Evolutionary conservation across 495 filamentous ascomycete genomes (phyloP), one percentile per base, ranked within the genome.

Genomic region (Tuber borchii): DNA sequence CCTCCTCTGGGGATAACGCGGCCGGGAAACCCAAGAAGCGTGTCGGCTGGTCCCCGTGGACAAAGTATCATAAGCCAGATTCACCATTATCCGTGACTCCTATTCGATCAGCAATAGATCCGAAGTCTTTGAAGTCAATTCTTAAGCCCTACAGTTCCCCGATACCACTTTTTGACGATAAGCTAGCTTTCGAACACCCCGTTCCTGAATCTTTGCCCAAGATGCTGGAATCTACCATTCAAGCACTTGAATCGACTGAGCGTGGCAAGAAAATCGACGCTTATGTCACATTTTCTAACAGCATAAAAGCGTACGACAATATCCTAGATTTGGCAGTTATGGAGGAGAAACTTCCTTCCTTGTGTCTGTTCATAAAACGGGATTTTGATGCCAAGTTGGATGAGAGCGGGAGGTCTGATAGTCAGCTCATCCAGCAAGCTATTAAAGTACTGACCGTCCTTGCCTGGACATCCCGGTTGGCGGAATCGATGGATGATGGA

Each of bases 211-310:
- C 84, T 37, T 86, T 93, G 75, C 88, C 90, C 76, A 87, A 86
- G 56, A 97, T 97, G 93, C 85, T 97, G 75, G 91, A 97, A 80
- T 96, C 93, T 1, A 89, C 92, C 4, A 87, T 90, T 45, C 88
- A 92, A 83, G 91, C 94, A 81, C 86, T 99, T 74, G 92, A 91
- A 31, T 89, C 90, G 37, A 87, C 88, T 46, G 89, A 91, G 46
- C 85, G 90, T 46, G 87, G 87, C 70, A 89, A 89, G 17, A 90
- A 91, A 78, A 81, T 95, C n/a, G 95, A 99, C 84, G 91, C 93
- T 26, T 97, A 99, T 82, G 88, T 90, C 81, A 90, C 91, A 76
- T 86, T 99, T 70, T 89, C 90, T 31, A 88, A 88, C n/a, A 89
- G 90, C 19, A 84, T 97, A 73, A 90, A 91, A 77, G 89, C 91